These are phyloP conservation scores for Theobroma cacao DNA, from an alignment of 345 rosid genomes.

Conservation along the genomic window DNA sequence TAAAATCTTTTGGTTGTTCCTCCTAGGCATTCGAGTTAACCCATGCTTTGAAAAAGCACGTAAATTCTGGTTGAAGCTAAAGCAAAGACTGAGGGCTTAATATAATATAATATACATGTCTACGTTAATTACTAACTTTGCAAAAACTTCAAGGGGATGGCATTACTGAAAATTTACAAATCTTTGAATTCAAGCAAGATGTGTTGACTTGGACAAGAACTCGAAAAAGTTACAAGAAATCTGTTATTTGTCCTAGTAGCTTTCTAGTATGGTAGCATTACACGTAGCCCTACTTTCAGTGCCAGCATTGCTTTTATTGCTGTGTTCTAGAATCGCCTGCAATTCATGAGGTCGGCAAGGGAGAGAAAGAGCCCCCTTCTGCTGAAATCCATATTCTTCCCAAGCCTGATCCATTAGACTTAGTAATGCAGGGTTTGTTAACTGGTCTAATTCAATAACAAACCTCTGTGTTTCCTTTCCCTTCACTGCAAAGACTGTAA, in stretches of 20 bases:
- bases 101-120: not conserved
- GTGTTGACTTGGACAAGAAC: not conserved
- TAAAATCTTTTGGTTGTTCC: not conserved
- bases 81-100: not conserved
- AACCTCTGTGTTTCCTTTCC: constrained; percentile 34
- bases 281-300: not conserved
- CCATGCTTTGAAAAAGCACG: not conserved
- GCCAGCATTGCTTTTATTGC: not conserved
- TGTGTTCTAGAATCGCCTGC: constrained; percentile 18
- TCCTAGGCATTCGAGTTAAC: not conserved
- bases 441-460: constrained; percentile 20
- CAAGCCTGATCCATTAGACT: constrained; percentile 30
- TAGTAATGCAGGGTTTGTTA: constrained; percentile 27
- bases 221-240: not conserved
- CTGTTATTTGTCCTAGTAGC: not conserved
- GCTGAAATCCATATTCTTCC: constrained; percentile 36
- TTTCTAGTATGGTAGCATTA: not conserved
- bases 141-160: not conserved
- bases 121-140: not conserved
- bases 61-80: not conserved
- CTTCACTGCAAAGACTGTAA: constrained; percentile 5
- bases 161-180: not conserved
- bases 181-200: not conserved
- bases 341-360: constrained; percentile 35
- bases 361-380: constrained; percentile 29